Percentiles rank a stretch among this genome's conserved stretches.
Conservation (phyloP, 2,329 filamentous ascomycete species). For the Curvularia verruculosa region DNA sequence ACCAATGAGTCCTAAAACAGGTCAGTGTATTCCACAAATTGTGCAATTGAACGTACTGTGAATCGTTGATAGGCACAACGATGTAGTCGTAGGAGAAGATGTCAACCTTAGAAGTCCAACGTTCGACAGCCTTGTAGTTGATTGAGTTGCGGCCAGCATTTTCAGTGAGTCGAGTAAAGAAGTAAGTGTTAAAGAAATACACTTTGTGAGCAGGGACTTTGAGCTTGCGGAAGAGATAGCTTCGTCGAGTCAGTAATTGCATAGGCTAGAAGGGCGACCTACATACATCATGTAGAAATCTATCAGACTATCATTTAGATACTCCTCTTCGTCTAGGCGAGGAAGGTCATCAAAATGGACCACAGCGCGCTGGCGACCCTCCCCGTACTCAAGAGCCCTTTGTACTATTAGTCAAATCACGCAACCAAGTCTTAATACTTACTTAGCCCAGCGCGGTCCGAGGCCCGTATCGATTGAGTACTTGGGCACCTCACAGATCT, state of each 20-base stretch:
- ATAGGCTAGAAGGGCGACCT: not conserved
- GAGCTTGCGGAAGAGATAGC: constrained; percentile 46
- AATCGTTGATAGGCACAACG: constrained; percentile 87
- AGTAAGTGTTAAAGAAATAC: constrained; percentile 92
- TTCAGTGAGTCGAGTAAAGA: constrained; percentile 74
- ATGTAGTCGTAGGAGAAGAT: constrained; percentile 87
- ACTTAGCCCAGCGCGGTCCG: constrained; percentile 38
- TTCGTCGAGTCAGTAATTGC: constrained; percentile 9
- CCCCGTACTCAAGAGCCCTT: constrained; percentile 66
- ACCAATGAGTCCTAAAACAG: constrained; percentile 72
- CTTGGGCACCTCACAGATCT: constrained; percentile 14
- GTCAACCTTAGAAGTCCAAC: constrained; percentile 87
- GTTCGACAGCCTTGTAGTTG: constrained; percentile 83
- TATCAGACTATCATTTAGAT: constrained; percentile 91
- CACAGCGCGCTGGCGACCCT: constrained; percentile 65
- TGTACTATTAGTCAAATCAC: constrained; percentile 8
- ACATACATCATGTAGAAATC: constrained; percentile 75
- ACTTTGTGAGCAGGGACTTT: constrained; percentile 64
- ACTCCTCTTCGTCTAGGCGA: constrained; percentile 81
- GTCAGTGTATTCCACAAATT: constrained; percentile 6
- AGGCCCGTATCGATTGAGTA: constrained; percentile 34
- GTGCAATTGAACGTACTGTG: constrained; percentile 43
- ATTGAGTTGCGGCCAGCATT: constrained; percentile 64
- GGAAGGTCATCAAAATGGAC: constrained; percentile 75
- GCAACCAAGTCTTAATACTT: constrained; percentile 1